phyloP scores from a whole-genome alignment of 805 yeast genomes.

The Clavispora fructus region DNA sequence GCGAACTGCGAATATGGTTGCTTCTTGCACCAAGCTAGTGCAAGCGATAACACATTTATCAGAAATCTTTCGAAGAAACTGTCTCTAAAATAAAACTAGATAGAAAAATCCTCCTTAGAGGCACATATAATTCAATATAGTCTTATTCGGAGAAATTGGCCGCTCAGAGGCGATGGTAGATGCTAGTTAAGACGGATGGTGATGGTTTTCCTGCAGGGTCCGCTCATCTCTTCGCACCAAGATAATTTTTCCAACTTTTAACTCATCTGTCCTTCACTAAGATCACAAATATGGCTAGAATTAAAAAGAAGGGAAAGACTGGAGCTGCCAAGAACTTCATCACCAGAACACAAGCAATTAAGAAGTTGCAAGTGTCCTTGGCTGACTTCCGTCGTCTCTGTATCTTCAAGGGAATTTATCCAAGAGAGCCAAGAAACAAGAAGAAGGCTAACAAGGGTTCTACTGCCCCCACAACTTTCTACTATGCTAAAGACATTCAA shows the following conservation, averaged over 20 bases:
- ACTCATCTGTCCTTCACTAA: neutral
- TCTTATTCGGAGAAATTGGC: too few species aligned
- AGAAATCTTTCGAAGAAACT: too few species aligned
- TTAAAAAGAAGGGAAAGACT: slow-evolving; percentile 75
- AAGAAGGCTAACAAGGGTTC: slow-evolving; percentile 97
- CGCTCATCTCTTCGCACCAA: slow-evolving; percentile 10
- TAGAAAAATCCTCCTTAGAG: too few species aligned
- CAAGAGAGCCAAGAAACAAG: slow-evolving; percentile 93
- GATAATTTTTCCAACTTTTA: slow-evolving; percentile 2
- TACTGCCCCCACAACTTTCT: slow-evolving; percentile 93
- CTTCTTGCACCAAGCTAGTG: too few species aligned
- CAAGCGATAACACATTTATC: too few species aligned
- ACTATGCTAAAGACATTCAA: slow-evolving; percentile 90
- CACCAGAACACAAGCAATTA: slow-evolving; percentile 92
- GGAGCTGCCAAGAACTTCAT: slow-evolving; percentile 92
- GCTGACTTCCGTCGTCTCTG: slow-evolving; percentile 97
- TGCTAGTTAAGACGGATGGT: neutral
- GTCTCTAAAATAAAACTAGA: too few species aligned
- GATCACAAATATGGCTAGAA: slow-evolving; percentile 44
- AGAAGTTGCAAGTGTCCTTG: slow-evolving; percentile 83
- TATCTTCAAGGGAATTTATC: slow-evolving; percentile 96
- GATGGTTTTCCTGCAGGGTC: neutral
- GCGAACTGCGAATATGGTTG: too few species aligned
- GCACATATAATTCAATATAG: too few species aligned
- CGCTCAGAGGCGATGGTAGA: too few species aligned